These are phyloP conservation scores for Spirogloea muscicola DNA, from an alignment of 139 green algal species.

Conservation along the genomic window DNA sequence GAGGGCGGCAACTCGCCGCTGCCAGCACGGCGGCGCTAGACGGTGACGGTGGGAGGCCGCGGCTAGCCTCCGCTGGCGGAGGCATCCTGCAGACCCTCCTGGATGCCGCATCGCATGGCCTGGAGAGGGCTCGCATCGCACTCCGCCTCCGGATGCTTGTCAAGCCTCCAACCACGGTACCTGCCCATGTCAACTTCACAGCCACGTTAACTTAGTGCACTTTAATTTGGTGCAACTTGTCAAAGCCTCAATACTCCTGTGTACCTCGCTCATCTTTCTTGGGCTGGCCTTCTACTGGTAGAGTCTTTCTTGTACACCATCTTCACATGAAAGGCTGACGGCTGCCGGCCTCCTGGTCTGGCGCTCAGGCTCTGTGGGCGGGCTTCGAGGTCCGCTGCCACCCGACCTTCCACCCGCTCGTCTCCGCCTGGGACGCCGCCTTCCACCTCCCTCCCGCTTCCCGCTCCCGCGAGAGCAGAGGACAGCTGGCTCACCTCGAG, in stretches of 20 bases:
- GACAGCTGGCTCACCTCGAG: neutral
- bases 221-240: no score
- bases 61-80: neutral
- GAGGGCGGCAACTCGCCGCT: neutral
- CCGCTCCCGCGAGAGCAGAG: neutral
- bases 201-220: neutral
- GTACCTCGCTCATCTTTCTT: neutral
- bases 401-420: neutral
- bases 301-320: neutral
- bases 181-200: no score
- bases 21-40: neutral
- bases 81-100: neutral
- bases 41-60: neutral
- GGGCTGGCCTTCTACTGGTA: neutral
- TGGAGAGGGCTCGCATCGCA: no score
- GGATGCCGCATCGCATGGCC: no score
- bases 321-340: neutral
- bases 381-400: neutral
- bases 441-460: neutral
- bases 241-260: neutral
- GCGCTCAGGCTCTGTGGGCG: neutral
- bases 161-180: neutral
- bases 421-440: neutral
- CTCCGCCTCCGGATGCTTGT: neutral
- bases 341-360: neutral